These are phyloP conservation scores for Lentinula raphanica DNA, from an alignment of 768 basidiomycete species.

Conservation along the genomic window DNA sequence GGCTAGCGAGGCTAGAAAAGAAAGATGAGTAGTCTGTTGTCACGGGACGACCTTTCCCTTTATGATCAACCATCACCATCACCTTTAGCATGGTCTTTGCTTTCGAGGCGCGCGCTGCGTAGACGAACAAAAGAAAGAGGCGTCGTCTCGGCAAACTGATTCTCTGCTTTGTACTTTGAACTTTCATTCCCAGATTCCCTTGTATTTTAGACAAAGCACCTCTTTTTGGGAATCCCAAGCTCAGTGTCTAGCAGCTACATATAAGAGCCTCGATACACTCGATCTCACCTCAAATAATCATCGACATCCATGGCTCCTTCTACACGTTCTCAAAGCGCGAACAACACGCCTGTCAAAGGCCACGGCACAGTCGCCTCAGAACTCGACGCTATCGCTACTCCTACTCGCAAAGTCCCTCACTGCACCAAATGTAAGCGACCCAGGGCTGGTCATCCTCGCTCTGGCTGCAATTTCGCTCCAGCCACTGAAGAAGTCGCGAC, in stretches of 20 bases:
- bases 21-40: too few species aligned
- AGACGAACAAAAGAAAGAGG: not conserved
- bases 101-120: not conserved
- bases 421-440: constrained; percentile 55
- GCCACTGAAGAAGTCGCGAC: constrained; percentile 10
- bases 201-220: too few species aligned
- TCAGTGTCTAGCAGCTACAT: too few species aligned
- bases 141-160: not conserved
- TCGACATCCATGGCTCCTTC: constrained; percentile 4
- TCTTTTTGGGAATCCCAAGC: too few species aligned
- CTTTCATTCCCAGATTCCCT: too few species aligned
- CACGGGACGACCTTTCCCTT: not conserved
- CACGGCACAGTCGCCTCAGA: not conserved
- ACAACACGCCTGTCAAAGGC: constrained; percentile 3
- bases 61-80: not conserved
- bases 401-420: constrained; percentile 46
- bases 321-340: constrained; percentile 1
- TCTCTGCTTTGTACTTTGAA: not conserved
- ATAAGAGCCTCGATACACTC: not conserved
- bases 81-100: not conserved
- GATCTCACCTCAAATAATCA: not conserved
- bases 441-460: constrained; percentile 55
- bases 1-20: too few species aligned
- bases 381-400: constrained; percentile 17
- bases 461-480: constrained; percentile 49